phyloP scores from a whole-genome alignment of 176 grass and related monocot species.

The Phragmites australis region DNA sequence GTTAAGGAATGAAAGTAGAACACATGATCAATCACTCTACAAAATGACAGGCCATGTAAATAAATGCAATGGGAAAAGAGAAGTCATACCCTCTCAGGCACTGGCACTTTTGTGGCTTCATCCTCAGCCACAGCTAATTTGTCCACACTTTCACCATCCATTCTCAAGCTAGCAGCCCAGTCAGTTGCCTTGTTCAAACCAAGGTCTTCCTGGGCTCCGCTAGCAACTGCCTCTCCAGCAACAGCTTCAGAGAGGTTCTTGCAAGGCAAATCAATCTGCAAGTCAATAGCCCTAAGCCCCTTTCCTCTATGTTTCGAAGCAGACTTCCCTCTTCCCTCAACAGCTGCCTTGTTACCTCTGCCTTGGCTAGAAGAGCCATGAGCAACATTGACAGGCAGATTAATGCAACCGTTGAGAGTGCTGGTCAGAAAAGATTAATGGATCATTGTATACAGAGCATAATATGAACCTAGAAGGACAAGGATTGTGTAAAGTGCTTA shows the following conservation, averaged over 20 bases:
- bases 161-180: constrained; percentile 34
- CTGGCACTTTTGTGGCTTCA: constrained; percentile 49
- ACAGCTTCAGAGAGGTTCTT: constrained; percentile 30
- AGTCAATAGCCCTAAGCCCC: constrained; percentile 29
- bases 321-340: constrained; percentile 27
- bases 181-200: constrained; percentile 35
- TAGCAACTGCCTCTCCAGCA: constrained; percentile 23
- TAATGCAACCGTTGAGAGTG: too few relatives aligned
- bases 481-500: constrained; percentile 35
- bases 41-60: constrained; percentile 5
- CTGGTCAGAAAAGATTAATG: too few relatives aligned
- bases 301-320: constrained; percentile 42
- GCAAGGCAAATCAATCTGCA: constrained; percentile 41
- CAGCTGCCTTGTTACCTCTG: constrained; percentile 43
- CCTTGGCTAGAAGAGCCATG: not conserved
- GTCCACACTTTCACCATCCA: constrained; percentile 67
- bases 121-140: constrained; percentile 60
- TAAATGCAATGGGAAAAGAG: not conserved
- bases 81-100: constrained; percentile 67
- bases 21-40: not conserved
- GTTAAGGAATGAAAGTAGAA: not conserved
- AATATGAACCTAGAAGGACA: not conserved
- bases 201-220: constrained; percentile 41
- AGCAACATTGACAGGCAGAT: too few relatives aligned
- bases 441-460: not conserved